Evolutionary conservation across 2,329 filamentous ascomycete genomes (phyloP), one percentile per base, ranked within the genome.

Genomic region (Fusarium palustre): DNA sequence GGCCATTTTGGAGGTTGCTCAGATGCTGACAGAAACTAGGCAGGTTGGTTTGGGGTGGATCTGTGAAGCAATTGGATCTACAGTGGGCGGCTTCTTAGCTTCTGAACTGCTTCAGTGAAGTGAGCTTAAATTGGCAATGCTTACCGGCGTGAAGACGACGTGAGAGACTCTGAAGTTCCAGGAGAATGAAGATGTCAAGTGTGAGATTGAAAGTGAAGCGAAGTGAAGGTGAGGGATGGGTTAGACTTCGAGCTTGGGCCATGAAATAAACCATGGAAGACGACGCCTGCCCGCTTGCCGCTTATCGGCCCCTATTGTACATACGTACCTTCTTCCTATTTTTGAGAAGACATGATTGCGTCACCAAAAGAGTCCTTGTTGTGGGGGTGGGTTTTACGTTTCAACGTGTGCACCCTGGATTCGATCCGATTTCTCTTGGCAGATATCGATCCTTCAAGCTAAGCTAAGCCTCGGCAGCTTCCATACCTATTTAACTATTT

Each of bases 1-100:
- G 34, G 74, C 70, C 76, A 78, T 78, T 43, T 46, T 69, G 58
- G 39, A 34, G 25, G 6, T 57, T 52, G 12, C 28, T 56, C 48
- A 18, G 36, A 24, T 39, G 16, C 36, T 49, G 68, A 48, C 22
- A 25, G 43, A 20, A 50, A 8, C 9, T 28, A 10, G 28, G 33
- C 33, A 52, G 28, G 28, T 30, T 56, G n/a, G 24, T 25, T 25
- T 43, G 41, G 25, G 25, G 25, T 50, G 34, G 66, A 57, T 64
- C 45, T 62, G 20, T 16, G 45, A 34, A 25, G 50, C 6, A 30
- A 18, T 43, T 53, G 42, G 4, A 53, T 70, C 46, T 64, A 57
- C 31, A 39, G 28, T 39, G 16, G 25, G 18, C 6, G n/a, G 18
- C 9, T 52, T 42, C 42, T 24, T 58, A 36, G 43, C 38, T 49